Evolutionary conservation across 495 filamentous ascomycete species (phyloP).

Genomic region (Aspergillus indologenus): DNA sequence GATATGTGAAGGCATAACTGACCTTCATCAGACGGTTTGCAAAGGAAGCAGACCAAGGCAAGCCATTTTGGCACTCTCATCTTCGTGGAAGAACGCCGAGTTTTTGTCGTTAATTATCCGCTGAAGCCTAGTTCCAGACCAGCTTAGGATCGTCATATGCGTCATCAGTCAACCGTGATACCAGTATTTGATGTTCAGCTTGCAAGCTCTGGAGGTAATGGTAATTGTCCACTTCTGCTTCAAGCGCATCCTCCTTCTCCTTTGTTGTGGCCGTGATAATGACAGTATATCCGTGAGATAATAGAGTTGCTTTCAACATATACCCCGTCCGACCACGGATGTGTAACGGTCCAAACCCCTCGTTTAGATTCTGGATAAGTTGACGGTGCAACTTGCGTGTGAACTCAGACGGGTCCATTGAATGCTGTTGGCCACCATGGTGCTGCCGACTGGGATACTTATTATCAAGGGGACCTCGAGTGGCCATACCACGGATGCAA

Average conservation of each 20-base stretch:
- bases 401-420: constrained; percentile 20
- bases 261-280: constrained; percentile 27
- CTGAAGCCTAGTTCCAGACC: constrained; percentile 25
- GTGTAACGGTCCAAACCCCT: constrained; percentile 26
- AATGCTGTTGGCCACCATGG: constrained; percentile 20
- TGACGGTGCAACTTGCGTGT: constrained; percentile 25
- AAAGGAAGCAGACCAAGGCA: no score
- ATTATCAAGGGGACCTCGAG: constrained; percentile 24
- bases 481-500: constrained; percentile 26
- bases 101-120: constrained; percentile 22
- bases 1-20: no score
- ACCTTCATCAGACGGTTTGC: no score
- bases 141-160: constrained; percentile 27
- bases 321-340: constrained; percentile 28
- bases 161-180: constrained; percentile 27
- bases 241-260: constrained; percentile 24
- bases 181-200: constrained; percentile 26
- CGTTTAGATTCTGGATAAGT: constrained; percentile 22
- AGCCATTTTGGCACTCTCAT: no score
- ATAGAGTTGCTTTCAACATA: constrained; percentile 29
- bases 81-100: constrained; percentile 17
- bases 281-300: constrained; percentile 28
- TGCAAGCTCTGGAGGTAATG: constrained; percentile 18
- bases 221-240: constrained; percentile 29
- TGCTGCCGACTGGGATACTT: constrained; percentile 25